Evolutionary conservation across 371 early-diverging fungal genomes (phyloP), one percentile per base, ranked within the genome.

Genomic region (Mortierella sp.): DNA sequence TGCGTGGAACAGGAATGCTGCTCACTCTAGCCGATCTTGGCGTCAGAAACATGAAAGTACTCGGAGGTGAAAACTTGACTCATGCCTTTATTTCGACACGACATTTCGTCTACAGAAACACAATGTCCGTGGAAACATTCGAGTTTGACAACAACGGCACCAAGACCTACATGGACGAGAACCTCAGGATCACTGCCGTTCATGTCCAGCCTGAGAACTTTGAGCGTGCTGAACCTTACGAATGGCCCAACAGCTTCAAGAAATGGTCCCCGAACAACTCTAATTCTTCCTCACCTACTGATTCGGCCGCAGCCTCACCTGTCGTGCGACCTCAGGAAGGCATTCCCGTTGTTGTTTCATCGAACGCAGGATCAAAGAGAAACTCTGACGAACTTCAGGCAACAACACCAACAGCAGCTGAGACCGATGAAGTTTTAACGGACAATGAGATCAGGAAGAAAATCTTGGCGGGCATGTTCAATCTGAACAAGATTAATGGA

Each of bases 1-100:
- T n/a, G n/a, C n/a, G n/a, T n/a, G n/a, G n/a, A n/a, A n/a, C 72
- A 89, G 94, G 97, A 27, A 90, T 95, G 92, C 79, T 98, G 11
- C 82, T 97, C 64, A 97, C 97, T 3, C 73, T 95, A 64, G 89
- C 95, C 0, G 95, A 94, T 72, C 86, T 86, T 0, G 96, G 95
- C 17, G 63, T 81, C 23, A 72, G 75, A 17, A 80, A 84, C 47
- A 57, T 94, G 34, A 81, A 78, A 21, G 21, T 95, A n/a, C 79
- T 89, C 51, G 94, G 94, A 15, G 90, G 90, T 3, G 87, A 83
- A 48, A 95, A 95, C 63, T 58, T 95, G 61, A 87, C 93, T 0
- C 95, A 97, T 68, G 86, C 89, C 39, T 55, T 98, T 56, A 94
- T 91, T 3, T 86, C 94, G 6, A 91, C 92, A 4, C 86, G 97